Conservation (phyloP, 2,329 filamentous ascomycete genomes). For the Ophiocordyceps sinensis region DNA sequence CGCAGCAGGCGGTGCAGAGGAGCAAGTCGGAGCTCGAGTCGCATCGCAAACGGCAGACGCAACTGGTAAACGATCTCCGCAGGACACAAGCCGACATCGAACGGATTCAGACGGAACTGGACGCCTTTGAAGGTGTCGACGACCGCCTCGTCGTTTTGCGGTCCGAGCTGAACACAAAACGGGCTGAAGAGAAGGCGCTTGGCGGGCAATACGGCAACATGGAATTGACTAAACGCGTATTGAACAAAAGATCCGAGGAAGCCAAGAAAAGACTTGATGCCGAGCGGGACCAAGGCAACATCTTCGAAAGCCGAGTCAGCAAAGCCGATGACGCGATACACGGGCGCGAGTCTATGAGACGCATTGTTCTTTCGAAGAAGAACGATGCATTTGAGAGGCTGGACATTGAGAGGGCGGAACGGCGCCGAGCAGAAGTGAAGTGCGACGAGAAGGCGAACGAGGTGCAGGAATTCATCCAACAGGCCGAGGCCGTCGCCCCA, state of each 20-base stretch:
- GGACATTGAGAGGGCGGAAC: constrained; percentile 31
- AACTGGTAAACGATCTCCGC: constrained; percentile 40
- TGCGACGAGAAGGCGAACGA: constrained; percentile 28
- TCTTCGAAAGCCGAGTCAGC: constrained; percentile 30
- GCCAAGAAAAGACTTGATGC: constrained; percentile 21
- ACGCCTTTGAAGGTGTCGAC: constrained; percentile 53
- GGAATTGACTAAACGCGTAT: constrained; percentile 30
- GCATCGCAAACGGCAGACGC: constrained; percentile 17
- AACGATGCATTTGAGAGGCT: constrained; percentile 42
- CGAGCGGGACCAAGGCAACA: constrained; percentile 19
- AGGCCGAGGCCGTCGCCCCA: constrained; percentile 38
- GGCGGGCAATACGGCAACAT: constrained; percentile 41
- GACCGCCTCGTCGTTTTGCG: constrained; percentile 46
- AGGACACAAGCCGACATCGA: constrained; percentile 44
- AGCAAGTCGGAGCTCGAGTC: constrained; percentile 32
- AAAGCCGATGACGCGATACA: constrained; percentile 42
- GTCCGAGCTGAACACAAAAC: constrained; percentile 39
- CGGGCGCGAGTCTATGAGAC: constrained; percentile 31
- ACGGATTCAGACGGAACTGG: constrained; percentile 40
- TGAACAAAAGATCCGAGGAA: constrained; percentile 27
- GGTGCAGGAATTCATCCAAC: constrained; percentile 37
- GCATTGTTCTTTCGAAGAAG: constrained; percentile 42
- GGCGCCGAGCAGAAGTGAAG: constrained; percentile 28
- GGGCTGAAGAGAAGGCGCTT: constrained; percentile 31
- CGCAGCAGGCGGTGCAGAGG: constrained; percentile 32